Evolutionary conservation across 768 basidiomycete species (phyloP), one percentile per base, ranked within the genome.

Genomic region (Butyriboletus loyo): DNA sequence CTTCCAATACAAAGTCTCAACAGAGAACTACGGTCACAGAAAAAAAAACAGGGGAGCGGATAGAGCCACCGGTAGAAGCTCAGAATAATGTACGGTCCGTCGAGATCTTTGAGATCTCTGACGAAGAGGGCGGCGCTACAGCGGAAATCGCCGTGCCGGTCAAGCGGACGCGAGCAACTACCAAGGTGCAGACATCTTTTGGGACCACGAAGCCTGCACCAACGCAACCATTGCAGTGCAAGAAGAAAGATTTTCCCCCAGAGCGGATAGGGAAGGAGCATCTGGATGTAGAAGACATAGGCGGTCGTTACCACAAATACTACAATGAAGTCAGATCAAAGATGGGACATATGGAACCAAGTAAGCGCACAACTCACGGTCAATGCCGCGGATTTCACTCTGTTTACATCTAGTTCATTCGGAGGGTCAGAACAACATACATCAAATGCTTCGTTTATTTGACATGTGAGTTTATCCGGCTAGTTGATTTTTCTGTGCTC

Each of bases 361-460:
- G 91, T 93, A 64, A 72, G 86, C 34, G 8, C 42, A 41, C 8
- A 35, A 25, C 46, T 35, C 39, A 32, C 35, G 24, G 15, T 36
- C 38, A 17, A 42, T 39, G 14, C 51, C 30, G 32, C 42, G 39
- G 45, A 22, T 28, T 35, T 60, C 22, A 61, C n/a, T 25, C 21
- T 7, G 13, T 36, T 37, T 34, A 7, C 17, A 49, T 49, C 30
- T 44, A 92, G 90, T 91, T 31, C 89, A 92, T 66, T 75, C 70
- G 0, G 73, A 85, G 56, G 75, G 73, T 4, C 77, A 87, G 61
- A 82, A 77, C 38, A 81, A 73, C 56, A 75, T 91, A 5, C 78
- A 89, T 54, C 78, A 87, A 40, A 87, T 91, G 44, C 79, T 92
- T 24, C 81, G 84, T 13, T 78, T 83, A 17, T 90, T 92, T 59